Conservation (phyloP, 345 rosid species). For the Salix exigua region DNA sequence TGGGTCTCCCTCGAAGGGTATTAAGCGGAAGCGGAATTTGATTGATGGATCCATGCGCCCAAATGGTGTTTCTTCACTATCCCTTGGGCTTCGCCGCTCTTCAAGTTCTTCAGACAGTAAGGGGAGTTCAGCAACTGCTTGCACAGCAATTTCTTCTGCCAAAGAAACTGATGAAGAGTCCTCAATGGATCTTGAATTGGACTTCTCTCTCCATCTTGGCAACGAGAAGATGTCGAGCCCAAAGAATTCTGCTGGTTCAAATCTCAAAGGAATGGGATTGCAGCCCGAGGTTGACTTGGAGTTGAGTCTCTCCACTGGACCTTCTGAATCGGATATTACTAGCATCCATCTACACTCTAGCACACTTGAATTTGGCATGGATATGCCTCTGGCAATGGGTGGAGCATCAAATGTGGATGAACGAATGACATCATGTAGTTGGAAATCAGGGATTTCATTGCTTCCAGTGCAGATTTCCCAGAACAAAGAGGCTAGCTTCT, state of each 20-base stretch:
- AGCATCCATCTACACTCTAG: conserved; percentile 36
- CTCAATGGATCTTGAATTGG: conserved; percentile 76
- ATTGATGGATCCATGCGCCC: conserved; percentile 38
- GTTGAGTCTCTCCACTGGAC: conserved; percentile 67
- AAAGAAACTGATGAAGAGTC: conserved; percentile 88
- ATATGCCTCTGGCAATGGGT: conserved; percentile 30
- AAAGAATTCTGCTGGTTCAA: conserved; percentile 35
- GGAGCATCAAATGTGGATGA: conserved; percentile 40
- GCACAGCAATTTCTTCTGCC: conserved; percentile 64
- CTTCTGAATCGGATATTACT: conserved; percentile 67
- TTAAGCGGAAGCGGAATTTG: conserved; percentile 71
- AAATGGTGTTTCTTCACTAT: conserved; percentile 57
- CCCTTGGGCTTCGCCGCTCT: conserved; percentile 66
- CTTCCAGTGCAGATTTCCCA: conserved; percentile 36
- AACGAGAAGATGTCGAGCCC: conserved; percentile 46
- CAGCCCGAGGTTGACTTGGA: conserved; percentile 65
- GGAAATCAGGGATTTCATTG: conserved; percentile 39
- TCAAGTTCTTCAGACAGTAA: conserved; percentile 90
- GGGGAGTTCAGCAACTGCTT: conserved; percentile 76
- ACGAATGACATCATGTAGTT: conserved; percentile 43
- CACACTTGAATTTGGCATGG: conserved; percentile 38
- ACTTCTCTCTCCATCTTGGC: conserved; percentile 78
- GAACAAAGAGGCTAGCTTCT: conserved; percentile 39
- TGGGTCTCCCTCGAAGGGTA: conserved; percentile 44
- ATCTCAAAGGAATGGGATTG: conserved; percentile 29